Evolutionary conservation across 176 grass and related monocot genomes (phyloP).

Genomic region (Ensete glaucum): DNA sequence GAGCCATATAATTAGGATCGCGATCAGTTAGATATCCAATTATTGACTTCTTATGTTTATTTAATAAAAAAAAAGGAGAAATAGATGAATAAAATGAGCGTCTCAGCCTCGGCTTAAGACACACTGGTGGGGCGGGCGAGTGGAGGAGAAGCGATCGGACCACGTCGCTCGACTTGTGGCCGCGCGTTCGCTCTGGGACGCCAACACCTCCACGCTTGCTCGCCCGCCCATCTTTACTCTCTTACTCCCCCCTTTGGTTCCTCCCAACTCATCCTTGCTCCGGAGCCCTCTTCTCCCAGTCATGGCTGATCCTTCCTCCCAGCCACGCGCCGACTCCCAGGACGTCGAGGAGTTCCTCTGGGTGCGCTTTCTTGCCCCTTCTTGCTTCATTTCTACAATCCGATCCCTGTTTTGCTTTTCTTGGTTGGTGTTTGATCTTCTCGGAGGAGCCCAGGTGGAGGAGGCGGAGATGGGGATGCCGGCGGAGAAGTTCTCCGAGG

Average conservation of each 20-base stretch:
- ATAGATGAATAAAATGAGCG: too few relatives aligned
- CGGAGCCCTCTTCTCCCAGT: background rate
- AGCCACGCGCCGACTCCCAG: background rate
- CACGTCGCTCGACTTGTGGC: constrained; percentile 28
- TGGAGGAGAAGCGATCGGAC: constrained; percentile 27
- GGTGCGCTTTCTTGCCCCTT: constrained; percentile 29
- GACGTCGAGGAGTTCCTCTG: constrained; percentile 55
- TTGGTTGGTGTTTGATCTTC: background rate
- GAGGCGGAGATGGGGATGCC: constrained; percentile 51
- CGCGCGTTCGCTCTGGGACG: constrained; percentile 26
- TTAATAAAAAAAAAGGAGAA: too few relatives aligned
- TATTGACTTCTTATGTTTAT: too few relatives aligned
- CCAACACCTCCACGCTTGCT: background rate
- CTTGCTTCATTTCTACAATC: background rate
- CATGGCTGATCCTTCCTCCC: constrained; percentile 34
- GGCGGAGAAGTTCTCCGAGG: constrained; percentile 45
- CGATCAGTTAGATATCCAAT: too few relatives aligned
- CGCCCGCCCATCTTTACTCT: background rate
- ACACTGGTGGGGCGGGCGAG: background rate
- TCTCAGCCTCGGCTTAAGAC: too few relatives aligned
- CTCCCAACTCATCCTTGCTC: background rate
- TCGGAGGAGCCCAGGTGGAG: constrained; percentile 46
- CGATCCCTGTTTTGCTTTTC: background rate
- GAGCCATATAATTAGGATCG: too few relatives aligned
- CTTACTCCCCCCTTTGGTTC: background rate